Evolutionary conservation across 2,329 filamentous ascomycete genomes (phyloP).

Genomic region (Teratosphaeria destructans): DNA sequence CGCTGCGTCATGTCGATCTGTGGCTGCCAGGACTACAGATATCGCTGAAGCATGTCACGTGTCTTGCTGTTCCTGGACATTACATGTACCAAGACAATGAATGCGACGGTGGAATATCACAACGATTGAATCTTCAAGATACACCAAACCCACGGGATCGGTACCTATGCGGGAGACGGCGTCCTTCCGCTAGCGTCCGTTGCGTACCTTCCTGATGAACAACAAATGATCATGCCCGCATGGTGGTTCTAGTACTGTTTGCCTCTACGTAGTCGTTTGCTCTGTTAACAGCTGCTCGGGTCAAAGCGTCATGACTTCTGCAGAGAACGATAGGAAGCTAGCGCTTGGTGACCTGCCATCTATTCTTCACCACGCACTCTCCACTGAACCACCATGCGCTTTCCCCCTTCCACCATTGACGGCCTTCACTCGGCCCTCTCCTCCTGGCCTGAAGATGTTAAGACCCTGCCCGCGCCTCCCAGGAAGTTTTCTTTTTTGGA

Average conservation of each 20-base stretch:
- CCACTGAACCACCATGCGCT: not conserved
- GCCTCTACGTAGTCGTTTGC: too few species aligned
- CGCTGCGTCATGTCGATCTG: constrained; percentile 11
- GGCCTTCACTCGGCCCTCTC: not conserved
- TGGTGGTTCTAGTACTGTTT: too few species aligned
- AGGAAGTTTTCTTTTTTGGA: not conserved
- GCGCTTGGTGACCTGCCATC: not conserved
- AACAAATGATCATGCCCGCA: too few species aligned
- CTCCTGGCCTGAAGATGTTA: not conserved
- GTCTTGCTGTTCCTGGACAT: not conserved
- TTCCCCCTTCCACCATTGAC: not conserved
- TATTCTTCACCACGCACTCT: not conserved
- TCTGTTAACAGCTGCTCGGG: too few species aligned
- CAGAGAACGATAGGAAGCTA: not conserved
- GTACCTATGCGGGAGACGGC: not conserved
- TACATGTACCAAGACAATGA: not conserved
- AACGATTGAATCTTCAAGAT: not conserved
- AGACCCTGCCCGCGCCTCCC: not conserved
- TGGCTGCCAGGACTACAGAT: not conserved
- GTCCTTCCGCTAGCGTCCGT: not conserved
- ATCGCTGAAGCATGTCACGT: not conserved
- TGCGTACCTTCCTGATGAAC: not conserved
- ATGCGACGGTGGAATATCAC: not conserved
- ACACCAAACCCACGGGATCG: not conserved
- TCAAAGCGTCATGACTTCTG: too few species aligned